phyloP scores from a whole-genome alignment of 768 basidiomycete species.

The Mycena crocata region DNA sequence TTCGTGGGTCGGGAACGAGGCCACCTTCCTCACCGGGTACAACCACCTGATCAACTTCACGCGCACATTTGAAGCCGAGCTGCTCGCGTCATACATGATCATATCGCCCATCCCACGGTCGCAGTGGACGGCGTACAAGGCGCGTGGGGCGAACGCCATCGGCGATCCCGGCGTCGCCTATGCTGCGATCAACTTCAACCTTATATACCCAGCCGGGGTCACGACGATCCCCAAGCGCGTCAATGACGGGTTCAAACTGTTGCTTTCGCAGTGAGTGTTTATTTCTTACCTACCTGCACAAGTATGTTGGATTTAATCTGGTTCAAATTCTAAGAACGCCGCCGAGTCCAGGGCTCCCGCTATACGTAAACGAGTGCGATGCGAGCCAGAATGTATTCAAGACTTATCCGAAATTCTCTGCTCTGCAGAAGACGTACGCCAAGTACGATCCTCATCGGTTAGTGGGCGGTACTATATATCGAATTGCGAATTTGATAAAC shows the following conservation, averaged over 20 bases:
- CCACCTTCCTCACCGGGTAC: slow-evolving; percentile 44
- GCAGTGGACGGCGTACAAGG: slow-evolving; percentile 42
- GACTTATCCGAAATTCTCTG: slow-evolving; percentile 51
- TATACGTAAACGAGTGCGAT: slow-evolving; percentile 53
- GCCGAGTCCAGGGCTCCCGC: slow-evolving; percentile 9
- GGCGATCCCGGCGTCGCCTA: slow-evolving; percentile 21
- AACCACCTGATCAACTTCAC: slow-evolving; percentile 45
- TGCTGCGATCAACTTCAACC: slow-evolving; percentile 14
- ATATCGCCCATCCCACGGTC: slow-evolving; percentile 50
- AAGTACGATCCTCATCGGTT: slow-evolving; percentile 60
- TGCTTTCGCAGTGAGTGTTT: slow-evolving; percentile 39
- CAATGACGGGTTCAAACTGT: not conserved
- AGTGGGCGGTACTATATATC: slow-evolving; percentile 15
- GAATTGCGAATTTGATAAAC: not conserved
- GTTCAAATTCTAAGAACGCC: not conserved
- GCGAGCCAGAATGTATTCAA: slow-evolving; percentile 50
- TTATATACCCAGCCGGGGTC: slow-evolving; percentile 3
- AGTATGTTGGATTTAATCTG: too few species aligned
- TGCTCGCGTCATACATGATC: slow-evolving; percentile 42
- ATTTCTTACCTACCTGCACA: not conserved
- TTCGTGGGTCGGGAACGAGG: slow-evolving; percentile 43
- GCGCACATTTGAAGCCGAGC: slow-evolving; percentile 31
- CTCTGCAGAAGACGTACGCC: slow-evolving; percentile 49
- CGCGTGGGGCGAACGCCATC: slow-evolving; percentile 8
- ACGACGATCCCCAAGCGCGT: not conserved